Conservation (phyloP, 148 eudicot genomes). For the Linanthus parryae region DNA sequence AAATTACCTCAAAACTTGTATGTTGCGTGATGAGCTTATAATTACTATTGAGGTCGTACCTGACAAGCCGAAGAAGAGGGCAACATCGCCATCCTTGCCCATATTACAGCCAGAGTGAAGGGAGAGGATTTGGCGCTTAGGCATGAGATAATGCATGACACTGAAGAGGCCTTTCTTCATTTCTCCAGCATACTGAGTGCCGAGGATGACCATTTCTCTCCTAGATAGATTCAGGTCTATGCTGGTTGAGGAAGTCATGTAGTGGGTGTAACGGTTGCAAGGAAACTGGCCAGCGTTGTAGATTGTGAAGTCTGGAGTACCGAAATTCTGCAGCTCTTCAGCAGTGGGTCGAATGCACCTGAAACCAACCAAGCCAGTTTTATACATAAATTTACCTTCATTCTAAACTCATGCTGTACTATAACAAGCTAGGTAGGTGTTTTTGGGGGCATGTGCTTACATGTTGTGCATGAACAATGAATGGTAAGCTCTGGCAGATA, state of each 20-base stretch:
- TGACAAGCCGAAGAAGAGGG: slow-evolving; percentile 45
- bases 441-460: slow-evolving; percentile 30
- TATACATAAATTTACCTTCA: not conserved
- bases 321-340: slow-evolving; percentile 43
- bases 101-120: slow-evolving; percentile 48
- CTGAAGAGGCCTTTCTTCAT: slow-evolving; percentile 51
- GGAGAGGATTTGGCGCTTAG: slow-evolving; percentile 38
- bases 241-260: slow-evolving; percentile 51
- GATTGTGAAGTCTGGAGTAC: slow-evolving; percentile 49
- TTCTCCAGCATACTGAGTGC: slow-evolving; percentile 50
- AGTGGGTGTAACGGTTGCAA: slow-evolving; percentile 46
- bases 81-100: slow-evolving; percentile 46
- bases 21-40: not conserved
- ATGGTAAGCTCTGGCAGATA: slow-evolving; percentile 91
- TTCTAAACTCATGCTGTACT: not conserved
- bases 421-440: not conserved
- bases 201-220: slow-evolving; percentile 49
- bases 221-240: slow-evolving; percentile 38
- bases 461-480: slow-evolving; percentile 97
- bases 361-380: slow-evolving; percentile 2
- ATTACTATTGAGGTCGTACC: slow-evolving; percentile 14
- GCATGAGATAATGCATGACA: slow-evolving; percentile 52
- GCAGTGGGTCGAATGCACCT: slow-evolving; percentile 56
- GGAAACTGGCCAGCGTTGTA: slow-evolving; percentile 46
- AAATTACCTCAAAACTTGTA: not conserved